Evolutionary conservation across 2,329 filamentous ascomycete genomes (phyloP), one percentile per base, ranked within the genome.

Genomic region (Calycina herbarum): DNA sequence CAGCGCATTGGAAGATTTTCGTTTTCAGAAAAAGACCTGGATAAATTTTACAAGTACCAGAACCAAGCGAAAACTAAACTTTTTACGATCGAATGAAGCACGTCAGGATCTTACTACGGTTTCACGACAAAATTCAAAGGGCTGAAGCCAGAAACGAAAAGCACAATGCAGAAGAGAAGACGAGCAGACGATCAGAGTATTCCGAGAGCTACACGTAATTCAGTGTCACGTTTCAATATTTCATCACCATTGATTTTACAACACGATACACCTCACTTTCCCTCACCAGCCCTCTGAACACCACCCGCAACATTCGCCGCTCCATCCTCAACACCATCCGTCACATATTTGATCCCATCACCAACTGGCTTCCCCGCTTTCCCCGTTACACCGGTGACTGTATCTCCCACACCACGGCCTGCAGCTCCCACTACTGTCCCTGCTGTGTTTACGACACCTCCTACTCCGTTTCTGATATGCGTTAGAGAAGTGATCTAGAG

Each of bases 261-360:
- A 8, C 33, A 35, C 7, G 10, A 35, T 10, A 48, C 17, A 20
- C 45, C 20, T 51, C 67, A 67, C 31, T 73, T 58, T 10, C 71
- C 69, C 57, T 70, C 70, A 5, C 71, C 70, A 48, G 71, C 71
- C 48, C 64, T 69, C 68, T 72, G 71, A 6, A 72, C 67, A 1
- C 70, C 70, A 31, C 64, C 62, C 8, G 69, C 71, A 15, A 73
- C 67, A 15, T 62, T 64, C 7, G 69, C 67, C 17, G 68, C 68
- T 24, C 71, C 71, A 2, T 67, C 68, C 62, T 73, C 70, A 29
- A 73, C 65, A 1, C 70, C 70, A 48, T 70, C 59, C 5, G 65
- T 68, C 11, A 73, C 64, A 64, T 71, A 67, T 42, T 72, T 72
- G 15, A 73, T 66, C 0, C 70, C 71, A 63, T 73, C 70, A 1